Evolutionary conservation across 495 filamentous ascomycete species (phyloP), one percentile per base, ranked within the genome.

Genomic region (Penicillium canariense): DNA sequence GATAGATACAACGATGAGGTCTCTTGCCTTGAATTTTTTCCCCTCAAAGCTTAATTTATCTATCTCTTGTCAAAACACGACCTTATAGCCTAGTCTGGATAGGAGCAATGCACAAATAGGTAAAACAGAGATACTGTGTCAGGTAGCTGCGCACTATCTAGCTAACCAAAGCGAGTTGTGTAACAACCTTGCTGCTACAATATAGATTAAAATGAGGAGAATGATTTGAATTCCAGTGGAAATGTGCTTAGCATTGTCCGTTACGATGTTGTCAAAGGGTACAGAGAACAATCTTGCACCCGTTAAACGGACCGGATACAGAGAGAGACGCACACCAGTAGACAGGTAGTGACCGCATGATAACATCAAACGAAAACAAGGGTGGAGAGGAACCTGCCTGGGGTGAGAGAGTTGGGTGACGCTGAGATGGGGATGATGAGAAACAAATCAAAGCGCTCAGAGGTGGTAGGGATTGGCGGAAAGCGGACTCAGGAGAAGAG

Each of bases 371-470:
- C 23, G 48, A 57, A 56, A 58, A 60, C 47, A 54, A 62, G 52
- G 61, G 54, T 31, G 42, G 30, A 48, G 50, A 65, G 61, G 61
- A 49, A 56, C 59, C 61, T 65, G 58, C 58, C 64, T 63, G 31
- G 44, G 31, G 39, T 47, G 46, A 46, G 54, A 20, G 46, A 18
- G 50, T 59, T 53, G 47, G 52, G 58, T 58, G 52, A 56, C 55
- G 61, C 52, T 55, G 52, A 59, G 60, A 63, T 58, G 51, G 54
- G 49, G n/a, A 63, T 60, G 56, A 59, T 48, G 39, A 55, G 55
- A 56, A 56, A 56, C 50, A 59, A 63, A 61, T 31, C 54, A 61
- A 52, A 64, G 61, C 63, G 63, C 61, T 64, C 58, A 61, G 35
- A 48, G 45, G 51, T 18, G 43, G 26, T 46, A 25, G 25, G 43